Base-by-base conservation (phyloP, 2,329 filamentous ascomycete species). In the Fusarium phyllophilum region DNA sequence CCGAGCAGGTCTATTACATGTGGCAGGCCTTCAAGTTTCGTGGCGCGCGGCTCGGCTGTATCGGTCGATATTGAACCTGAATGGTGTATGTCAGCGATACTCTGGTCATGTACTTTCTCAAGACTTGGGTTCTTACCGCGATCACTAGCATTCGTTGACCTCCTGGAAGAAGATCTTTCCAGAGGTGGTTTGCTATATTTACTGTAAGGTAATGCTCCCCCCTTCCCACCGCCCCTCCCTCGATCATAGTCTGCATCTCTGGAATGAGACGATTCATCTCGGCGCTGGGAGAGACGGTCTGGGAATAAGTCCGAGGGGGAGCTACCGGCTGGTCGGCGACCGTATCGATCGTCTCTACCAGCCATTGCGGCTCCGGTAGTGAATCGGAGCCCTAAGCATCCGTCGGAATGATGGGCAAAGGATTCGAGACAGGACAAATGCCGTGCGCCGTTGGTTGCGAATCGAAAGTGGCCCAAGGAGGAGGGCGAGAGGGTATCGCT, bases 281-380 rank as follows among this genome's bases (percentile, higher is more conserved):
- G 66, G 29, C 56, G 57, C 15, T 62, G 68, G 39, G 68, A 68
- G 14, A 33, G 22, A 18, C 72, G 72, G 8, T 68, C 62, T 12
- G 52, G 46, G 17, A 33, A 60, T 44, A 45, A 15, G 11, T 73
- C 65, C 11, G 42, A 48, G 8, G 62, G 61, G 13, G 70, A 60
- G 45, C 54, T 52, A 41, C 68, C 63, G 36, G 48, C 33, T 15
- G 65, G 33, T 51, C 68, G 55, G 26, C 66, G 70, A 46, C 69
- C 61, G 26, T 67, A 73, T 18, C 68, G 72, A 36, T 62, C 58
- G 56, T 72, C 61, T 70, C 71, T 75, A 58, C 71, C 66, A 56
- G 69, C 71, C 76, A 78, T 77, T 26, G 51, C 62, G 72, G 74
- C 74, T 70, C 68, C 67, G 55, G 62, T 57, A 60, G 63, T 57